Evolutionary conservation across 192 early-diverging fungal species (phyloP).

Genomic region (Backusella psychrophila): DNA sequence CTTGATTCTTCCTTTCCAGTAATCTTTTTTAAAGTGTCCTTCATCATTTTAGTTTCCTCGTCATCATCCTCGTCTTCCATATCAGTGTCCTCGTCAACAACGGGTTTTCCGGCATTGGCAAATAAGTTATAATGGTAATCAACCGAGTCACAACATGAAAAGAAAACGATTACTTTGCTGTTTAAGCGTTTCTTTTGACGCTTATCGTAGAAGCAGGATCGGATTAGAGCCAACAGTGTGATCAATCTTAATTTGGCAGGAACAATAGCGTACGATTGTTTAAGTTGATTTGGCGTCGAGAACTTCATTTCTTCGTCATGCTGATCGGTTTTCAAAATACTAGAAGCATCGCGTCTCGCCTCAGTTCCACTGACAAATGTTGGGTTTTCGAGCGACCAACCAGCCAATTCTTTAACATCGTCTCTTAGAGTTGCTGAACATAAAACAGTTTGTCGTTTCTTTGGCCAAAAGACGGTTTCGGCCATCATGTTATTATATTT

Average conservation of each 20-base stretch:
- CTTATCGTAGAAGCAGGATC: slow-evolving; percentile 41
- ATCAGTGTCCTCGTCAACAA: slow-evolving; percentile 39
- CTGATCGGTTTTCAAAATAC: not conserved
- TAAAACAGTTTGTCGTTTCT: slow-evolving; percentile 68
- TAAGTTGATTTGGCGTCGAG: slow-evolving; percentile 82
- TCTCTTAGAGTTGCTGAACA: slow-evolving; percentile 94
- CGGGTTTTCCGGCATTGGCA: slow-evolving; percentile 52
- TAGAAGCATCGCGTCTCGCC: not conserved
- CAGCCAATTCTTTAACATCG: slow-evolving; percentile 81
- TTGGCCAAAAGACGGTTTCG: slow-evolving; percentile 50
- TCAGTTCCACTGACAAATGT: slow-evolving; percentile 71
- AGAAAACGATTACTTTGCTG: slow-evolving; percentile 89
- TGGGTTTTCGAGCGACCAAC: slow-evolving; percentile 74
- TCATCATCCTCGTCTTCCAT: slow-evolving; percentile 39
- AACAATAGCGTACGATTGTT: slow-evolving; percentile 79
- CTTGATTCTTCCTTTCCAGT: slow-evolving; percentile 18
- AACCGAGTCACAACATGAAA: slow-evolving; percentile 90
- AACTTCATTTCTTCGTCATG: slow-evolving; percentile 47
- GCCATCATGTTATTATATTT: slow-evolving; percentile 38
- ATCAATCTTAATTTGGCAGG: slow-evolving; percentile 95
- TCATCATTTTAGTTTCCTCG: slow-evolving; percentile 37
- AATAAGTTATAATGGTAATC: slow-evolving; percentile 93
- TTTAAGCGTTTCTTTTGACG: slow-evolving; percentile 14
- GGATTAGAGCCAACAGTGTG: slow-evolving; percentile 74
- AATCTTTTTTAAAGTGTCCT: slow-evolving; percentile 22